Evolutionary conservation across 2,329 filamentous ascomycete species (phyloP).

Genomic region (Alternaria sp.): DNA sequence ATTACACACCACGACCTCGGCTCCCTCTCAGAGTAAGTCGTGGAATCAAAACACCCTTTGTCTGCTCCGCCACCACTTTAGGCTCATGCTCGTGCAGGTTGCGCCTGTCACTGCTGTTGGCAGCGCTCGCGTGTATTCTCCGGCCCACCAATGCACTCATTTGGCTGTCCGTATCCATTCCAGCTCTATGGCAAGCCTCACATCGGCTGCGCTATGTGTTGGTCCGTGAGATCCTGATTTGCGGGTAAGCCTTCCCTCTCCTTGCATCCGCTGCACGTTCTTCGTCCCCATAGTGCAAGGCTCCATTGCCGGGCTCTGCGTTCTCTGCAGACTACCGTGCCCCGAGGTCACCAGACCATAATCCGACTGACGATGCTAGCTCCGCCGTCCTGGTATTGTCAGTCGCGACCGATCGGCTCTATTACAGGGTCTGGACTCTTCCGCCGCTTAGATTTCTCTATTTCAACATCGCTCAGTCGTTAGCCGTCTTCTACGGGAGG

Average conservation of each 20-base stretch:
- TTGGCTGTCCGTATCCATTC: conserved; percentile 72
- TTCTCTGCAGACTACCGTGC: conserved; percentile 10
- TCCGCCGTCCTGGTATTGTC: conserved; percentile 68
- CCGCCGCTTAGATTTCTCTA: conserved; percentile 86
- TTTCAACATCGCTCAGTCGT: conserved; percentile 86
- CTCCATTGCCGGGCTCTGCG: conserved; percentile 6
- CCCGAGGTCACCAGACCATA: conserved; percentile 17
- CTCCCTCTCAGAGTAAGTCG: conserved; percentile 37
- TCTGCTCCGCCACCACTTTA: conserved; percentile 13
- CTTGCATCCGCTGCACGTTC: conserved; percentile 19
- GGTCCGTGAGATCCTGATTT: conserved; percentile 68
- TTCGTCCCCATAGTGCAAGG: conserved; percentile 7
- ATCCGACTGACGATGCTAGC: conserved; percentile 45
- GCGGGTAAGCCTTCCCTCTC: conserved; percentile 51
- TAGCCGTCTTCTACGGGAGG: conserved; percentile 90
- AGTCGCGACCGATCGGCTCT: conserved; percentile 72
- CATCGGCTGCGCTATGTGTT: conserved; percentile 59
- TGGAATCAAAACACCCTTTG: conserved; percentile 5
- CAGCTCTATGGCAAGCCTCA: conserved; percentile 58
- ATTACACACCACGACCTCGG: conserved; percentile 42
- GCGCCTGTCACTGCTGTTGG: conserved; percentile 70
- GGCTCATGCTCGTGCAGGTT: conserved; percentile 42
- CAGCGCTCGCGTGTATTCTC: conserved; percentile 81
- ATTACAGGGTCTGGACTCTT: conserved; percentile 86
- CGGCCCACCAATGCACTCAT: conserved; percentile 89